Base-by-base conservation (phyloP, 192 early-diverging fungal genomes). In the Dimargaris cristalligena region DNA sequence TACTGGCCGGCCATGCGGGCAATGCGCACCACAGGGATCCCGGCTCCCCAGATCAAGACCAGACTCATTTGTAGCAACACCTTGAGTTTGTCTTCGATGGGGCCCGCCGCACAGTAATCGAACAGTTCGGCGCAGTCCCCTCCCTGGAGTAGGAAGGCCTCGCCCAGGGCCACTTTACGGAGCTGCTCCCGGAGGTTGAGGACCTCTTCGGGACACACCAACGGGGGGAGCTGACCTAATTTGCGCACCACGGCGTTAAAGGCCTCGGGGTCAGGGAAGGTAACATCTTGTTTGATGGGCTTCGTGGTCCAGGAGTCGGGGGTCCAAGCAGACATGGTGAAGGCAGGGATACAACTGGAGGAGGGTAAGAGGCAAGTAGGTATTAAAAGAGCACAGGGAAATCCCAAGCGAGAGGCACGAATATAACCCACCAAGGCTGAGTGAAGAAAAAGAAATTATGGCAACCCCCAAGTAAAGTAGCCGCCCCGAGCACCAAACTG, bases 1-100 rank as follows among this genome's bases (percentile, higher is more conserved):
- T 98, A 98, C 73, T 98, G 92, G 2, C 94, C 95, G 22, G 89
- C 93, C 91, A 99, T 97, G 59, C 95, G 86, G 26, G 91, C 95
- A 62, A 99, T 95, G 49, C 95, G 83, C 34, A 94, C 89, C 30
- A 99, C 84, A 6, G 92, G 82, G 63, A 88, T 89, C 23, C 93
- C 79, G 44, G 86, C 85, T 47, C 95, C 95, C 91, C 91, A 95
- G 44, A 87, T 76, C 22, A 99, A 68, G 35, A 97, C 92, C 41
- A 99, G 76, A 26, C 89, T 92, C 93, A 97, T 96, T 77, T 99
- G 93, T 44, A 99, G 75, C 18, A 99, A 69, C 9, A 99, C 88
- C 72, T 97, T 97, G 34, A 99, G 80, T 70, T 98, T 94, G 65
- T 86, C 81, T 60, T 94, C 89, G 66, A 98, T 96, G 29, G 86